Base-by-base conservation (phyloP, 1,284 basidiomycete species). In the Moesziomyces globuligerus region DNA sequence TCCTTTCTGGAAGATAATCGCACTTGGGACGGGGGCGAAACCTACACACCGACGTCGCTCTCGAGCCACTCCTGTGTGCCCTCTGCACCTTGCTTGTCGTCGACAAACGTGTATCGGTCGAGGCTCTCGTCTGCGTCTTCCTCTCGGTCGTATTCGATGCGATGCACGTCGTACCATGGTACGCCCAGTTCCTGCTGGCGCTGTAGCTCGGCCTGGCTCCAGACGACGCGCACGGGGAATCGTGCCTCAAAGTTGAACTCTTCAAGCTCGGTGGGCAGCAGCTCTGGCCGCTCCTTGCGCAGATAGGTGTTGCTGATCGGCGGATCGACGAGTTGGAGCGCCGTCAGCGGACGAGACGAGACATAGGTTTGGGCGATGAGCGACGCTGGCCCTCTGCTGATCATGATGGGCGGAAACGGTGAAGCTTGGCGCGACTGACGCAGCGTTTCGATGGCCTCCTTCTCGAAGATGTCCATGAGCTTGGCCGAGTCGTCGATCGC, bases 31-130 rank as follows among this genome's bases (percentile, higher is more conserved):
- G 26, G 2, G 10, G 9, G 11, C 3, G 21, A 13, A 10, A 79
- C 78, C 61, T 66, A 80, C 79, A 80, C 54, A 43, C 79, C 79
- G n/a, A 62, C 73, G 26, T 80, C 74, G n/a, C 54, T 46, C 45
- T 80, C 79, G 8, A 79, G 56, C 79, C 79, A 80, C 11, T 52
- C 40, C 20, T 64, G 46, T 17, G 66, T 69, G 10, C 67, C 61
- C 25, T 55, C 37, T 0, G 70, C 69, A 3, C 58, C 72, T 9
- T 74, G 44, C 39, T 78, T 61, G n/a, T 71, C 48, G 34, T 70
- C 49, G 2, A 36, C 46, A 46, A 54, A 78, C 3, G 70, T 71
- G 43, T 72, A 73, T 7, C 78, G 48, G n/a, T 77, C 76, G 29
- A 80, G 50, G 42, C 72, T 72, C 47, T 68, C 70, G 36, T 71